Evolutionary conservation across 768 basidiomycete genomes (phyloP).

Genomic region (Trametes coccinea): DNA sequence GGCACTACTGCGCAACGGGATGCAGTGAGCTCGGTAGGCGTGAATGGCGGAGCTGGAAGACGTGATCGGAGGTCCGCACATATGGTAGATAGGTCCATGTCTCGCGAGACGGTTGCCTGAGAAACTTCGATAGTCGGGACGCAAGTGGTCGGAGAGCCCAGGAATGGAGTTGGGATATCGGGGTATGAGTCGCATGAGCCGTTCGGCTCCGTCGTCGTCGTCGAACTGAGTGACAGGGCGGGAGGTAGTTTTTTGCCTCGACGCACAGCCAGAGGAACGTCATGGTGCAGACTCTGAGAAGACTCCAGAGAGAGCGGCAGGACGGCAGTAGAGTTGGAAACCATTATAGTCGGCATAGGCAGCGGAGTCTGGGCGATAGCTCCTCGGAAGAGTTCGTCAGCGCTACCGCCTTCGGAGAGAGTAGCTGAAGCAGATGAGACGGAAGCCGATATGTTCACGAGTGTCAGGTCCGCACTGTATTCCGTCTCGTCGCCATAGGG

Average conservation of each 20-base stretch:
- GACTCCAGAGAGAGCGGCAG: slow-evolving; percentile 30
- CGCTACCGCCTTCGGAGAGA: neutral
- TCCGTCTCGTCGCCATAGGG: neutral
- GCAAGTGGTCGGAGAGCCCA: slow-evolving; percentile 37
- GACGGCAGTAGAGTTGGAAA: slow-evolving; percentile 35
- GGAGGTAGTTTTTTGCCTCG: slow-evolving; percentile 38
- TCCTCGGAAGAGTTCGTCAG: neutral
- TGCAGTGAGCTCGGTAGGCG: slow-evolving; percentile 18
- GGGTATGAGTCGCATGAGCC: slow-evolving; percentile 36
- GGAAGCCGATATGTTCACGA: neutral
- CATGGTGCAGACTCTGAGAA: slow-evolving; percentile 25
- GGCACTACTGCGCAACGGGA: neutral
- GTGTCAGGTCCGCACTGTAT: neutral
- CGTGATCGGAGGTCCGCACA: slow-evolving; percentile 36
- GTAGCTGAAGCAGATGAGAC: neutral
- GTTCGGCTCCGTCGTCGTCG: neutral
- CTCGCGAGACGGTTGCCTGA: slow-evolving; percentile 17
- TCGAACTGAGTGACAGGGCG: slow-evolving; percentile 30
- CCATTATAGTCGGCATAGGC: slow-evolving; percentile 35
- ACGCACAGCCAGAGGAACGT: slow-evolving; percentile 39
- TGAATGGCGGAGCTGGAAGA: slow-evolving; percentile 28
- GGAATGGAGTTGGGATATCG: slow-evolving; percentile 45
- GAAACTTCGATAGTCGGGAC: slow-evolving; percentile 31
- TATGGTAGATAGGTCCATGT: slow-evolving; percentile 39
- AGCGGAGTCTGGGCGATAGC: neutral